phyloP scores from a whole-genome alignment of 179 eudicot genomes.

The Beta macrorhiza region DNA sequence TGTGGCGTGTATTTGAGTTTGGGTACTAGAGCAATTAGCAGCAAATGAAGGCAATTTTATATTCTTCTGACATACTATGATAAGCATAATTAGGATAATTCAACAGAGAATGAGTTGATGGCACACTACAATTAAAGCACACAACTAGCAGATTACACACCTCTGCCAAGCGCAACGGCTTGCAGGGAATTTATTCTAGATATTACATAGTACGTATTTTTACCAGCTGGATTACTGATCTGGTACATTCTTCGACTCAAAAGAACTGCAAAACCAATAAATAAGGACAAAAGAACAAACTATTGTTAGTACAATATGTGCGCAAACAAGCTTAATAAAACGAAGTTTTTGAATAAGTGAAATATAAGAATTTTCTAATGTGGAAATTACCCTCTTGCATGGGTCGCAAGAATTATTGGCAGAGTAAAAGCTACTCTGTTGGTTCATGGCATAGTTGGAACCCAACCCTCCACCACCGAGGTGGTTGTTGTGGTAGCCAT shows the following conservation, averaged over 20 bases:
- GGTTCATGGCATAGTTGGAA: slow-evolving; percentile 13
- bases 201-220: neutral
- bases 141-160: slow-evolving; percentile 22
- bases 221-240: neutral
- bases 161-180: slow-evolving; percentile 11
- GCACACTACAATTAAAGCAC: neutral
- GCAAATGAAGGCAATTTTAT: neutral
- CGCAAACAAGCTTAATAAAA: neutral
- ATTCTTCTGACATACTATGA: neutral
- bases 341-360: neutral
- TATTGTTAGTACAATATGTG: neutral
- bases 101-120: neutral
- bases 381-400: slow-evolving; percentile 26
- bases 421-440: slow-evolving; percentile 26
- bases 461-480: slow-evolving; percentile 24
- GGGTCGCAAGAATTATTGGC: slow-evolving; percentile 23
- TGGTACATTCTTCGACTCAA: slow-evolving; percentile 16
- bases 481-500: slow-evolving; percentile 7
- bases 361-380: neutral
- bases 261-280: slow-evolving; percentile 33
- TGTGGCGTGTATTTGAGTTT: neutral
- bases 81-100: neutral
- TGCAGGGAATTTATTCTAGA: slow-evolving; percentile 5
- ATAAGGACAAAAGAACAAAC: neutral
- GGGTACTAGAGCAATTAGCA: neutral